These are phyloP conservation scores for Pterocarpus santalinus DNA, from an alignment of 306 rosid species.

Conservation along the genomic window DNA sequence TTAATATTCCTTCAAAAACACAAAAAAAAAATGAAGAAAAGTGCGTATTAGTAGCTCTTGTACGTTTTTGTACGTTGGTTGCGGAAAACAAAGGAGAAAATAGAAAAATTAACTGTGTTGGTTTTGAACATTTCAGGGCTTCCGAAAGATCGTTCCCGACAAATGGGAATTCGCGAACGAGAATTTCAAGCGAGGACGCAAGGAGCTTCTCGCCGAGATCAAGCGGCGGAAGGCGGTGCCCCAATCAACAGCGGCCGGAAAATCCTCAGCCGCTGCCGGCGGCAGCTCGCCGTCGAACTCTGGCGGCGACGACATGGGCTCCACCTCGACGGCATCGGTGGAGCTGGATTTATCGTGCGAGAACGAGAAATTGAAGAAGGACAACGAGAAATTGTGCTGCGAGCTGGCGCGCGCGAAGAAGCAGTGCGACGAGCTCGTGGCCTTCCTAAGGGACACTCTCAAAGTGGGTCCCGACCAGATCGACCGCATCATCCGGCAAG, in stretches of 20 bases:
- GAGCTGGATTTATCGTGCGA: conserved; percentile 64
- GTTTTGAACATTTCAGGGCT: conserved; percentile 64
- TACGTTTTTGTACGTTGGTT: no score
- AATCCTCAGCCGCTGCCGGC: neutral
- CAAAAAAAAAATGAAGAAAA: no score
- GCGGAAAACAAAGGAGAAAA: neutral
- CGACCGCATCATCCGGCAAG: conserved; percentile 60
- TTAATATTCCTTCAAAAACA: no score
- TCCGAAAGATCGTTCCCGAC: conserved; percentile 82
- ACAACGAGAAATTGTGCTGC: conserved; percentile 68
- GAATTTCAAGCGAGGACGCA: conserved; percentile 70
- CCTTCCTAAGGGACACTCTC: conserved; percentile 57
- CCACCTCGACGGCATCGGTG: conserved; percentile 74
- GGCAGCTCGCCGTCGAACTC: conserved; percentile 59
- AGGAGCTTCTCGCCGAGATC: conserved; percentile 66
- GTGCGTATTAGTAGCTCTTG: no score
- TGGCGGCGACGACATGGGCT: conserved; percentile 78
- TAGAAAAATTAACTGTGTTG: no score
- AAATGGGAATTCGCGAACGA: conserved; percentile 97
- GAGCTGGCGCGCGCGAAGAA: conserved; percentile 68
- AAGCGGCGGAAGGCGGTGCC: conserved; percentile 71
- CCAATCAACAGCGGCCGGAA: neutral
- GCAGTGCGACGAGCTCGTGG: conserved; percentile 71
- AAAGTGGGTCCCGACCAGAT: conserved; percentile 77
- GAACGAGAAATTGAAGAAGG: conserved; percentile 73